Evolutionary conservation across 2,329 filamentous ascomycete species (phyloP), one percentile per base, ranked within the genome.

Genomic region (Microcyclosporella mali): DNA sequence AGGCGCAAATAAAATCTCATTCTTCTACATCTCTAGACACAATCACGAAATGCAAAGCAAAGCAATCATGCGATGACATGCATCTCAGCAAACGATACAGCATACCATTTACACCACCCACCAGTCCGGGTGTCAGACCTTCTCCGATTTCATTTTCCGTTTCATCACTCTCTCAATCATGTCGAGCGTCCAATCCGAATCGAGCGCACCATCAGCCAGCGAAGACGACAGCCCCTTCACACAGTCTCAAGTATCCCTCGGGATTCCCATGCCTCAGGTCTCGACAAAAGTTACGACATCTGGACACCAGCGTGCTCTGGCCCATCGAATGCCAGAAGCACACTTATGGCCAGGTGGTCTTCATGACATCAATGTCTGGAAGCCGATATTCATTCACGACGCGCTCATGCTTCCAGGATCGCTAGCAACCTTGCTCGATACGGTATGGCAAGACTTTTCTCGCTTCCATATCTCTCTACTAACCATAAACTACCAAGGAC

Each of bases 351-450:
- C 74, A 47, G 73, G 72, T 11, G 71, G 68, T 47, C 68, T 74
- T 3, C 74, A 77, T 52, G 74, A 74, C 3, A 61, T 73, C 9
- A 68, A 62, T 49, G 70, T 75, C 44, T 73, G 74, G 57, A 73
- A 74, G 40, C 72, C 74, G 16, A 77, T 77, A 57, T 70, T 79
- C 43, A 62, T 73, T 6, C 61, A 68, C 21, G 60, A 69, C 14
- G 70, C 77, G 32, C 57, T 79, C 70, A 64, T 68, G 66, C 46
- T 70, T 66, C 56, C 75, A 72, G 61, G 68, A 52, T 56, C 66
- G 47, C 51, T 63, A 40, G 47, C 65, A 42, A 30, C 60, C 49
- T 12, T 66, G 8, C 40, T 58, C 21, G 48, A 47, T 18, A 60
- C 43, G 17, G 16, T 43, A 14, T 15, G 32, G 15, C 12, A 2